Evolutionary conservation across 345 rosid species (phyloP).

Genomic region (Lumnitzera littorea): DNA sequence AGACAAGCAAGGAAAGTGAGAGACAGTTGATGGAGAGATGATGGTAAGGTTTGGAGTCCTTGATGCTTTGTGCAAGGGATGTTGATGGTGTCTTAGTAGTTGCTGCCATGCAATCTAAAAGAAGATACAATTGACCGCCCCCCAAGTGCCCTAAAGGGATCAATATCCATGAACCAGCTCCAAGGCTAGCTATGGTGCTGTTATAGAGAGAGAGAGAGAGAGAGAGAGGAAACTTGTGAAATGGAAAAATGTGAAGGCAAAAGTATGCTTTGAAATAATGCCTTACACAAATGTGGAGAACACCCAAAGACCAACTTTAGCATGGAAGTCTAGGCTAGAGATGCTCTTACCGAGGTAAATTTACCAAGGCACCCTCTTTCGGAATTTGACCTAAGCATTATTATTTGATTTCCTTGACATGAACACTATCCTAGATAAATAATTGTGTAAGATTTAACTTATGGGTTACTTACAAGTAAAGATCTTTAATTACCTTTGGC

Average conservation of each 20-base stretch:
- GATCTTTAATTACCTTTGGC: no score
- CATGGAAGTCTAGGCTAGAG: slow-evolving; percentile 4
- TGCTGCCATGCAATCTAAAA: slow-evolving; percentile 53
- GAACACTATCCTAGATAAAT: no score
- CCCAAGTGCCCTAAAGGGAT: slow-evolving; percentile 79
- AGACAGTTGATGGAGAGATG: slow-evolving; percentile 5
- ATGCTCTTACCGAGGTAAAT: no score
- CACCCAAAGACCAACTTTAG: slow-evolving; percentile 22
- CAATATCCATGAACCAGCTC: slow-evolving; percentile 85
- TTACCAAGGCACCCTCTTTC: no score
- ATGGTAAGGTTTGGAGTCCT: slow-evolving; percentile 2
- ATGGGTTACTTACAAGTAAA: no score
- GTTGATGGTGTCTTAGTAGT: slow-evolving; percentile 25
- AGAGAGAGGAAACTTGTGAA: no score
- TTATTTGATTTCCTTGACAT: no score
- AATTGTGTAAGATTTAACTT: no score
- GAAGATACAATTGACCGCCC: slow-evolving; percentile 40
- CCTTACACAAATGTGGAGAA: slow-evolving; percentile 6
- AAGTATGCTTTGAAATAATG: slow-evolving; percentile 32
- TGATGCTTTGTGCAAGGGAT: slow-evolving; percentile 15
- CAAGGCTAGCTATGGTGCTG: slow-evolving; percentile 20
- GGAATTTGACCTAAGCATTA: no score
- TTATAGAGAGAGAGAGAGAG: slow-evolving; percentile 8
- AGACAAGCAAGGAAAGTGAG: slow-evolving; percentile 27
- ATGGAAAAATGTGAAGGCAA: slow-evolving; percentile 22